Base-by-base conservation (phyloP, 1,139 yeast species). In the Suhomyces coccinellae region DNA sequence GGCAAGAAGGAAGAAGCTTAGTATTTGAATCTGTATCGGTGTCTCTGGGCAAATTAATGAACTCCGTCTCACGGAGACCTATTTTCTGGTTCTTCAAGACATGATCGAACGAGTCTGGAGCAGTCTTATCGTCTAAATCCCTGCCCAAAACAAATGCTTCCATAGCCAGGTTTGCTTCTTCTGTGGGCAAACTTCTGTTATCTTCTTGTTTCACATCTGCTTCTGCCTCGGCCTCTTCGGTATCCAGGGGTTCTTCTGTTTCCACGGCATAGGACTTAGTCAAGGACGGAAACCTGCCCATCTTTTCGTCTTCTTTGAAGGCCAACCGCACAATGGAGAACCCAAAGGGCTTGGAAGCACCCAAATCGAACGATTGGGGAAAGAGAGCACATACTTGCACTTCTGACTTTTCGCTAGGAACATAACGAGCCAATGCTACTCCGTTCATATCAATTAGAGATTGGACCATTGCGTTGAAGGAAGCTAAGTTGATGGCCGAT, bases 251-350 rank as follows among this genome's bases (percentile, higher is more conserved):
- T 26, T 40, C 43, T 4, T 41, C 47, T 7, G 38, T 26, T 11
- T 44, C 49, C 44, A 13, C 46, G 8, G 41, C 46, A 12, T 34
- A 16, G 8, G 44, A 52, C 4, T 68, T 62, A 1, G 71, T 61
- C 39, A 87, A 62, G 17, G 68, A 66, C 0, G 87, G 84, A 53
- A 87, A 85, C 38, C 71, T 71, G 13, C 86, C 82, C 12, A 78
- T 67, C 51, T 85, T 80, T 52, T 82, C 85, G 59, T 91, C 97
- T 54, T 89, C 96, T 29, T 77, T 76, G 62, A 80, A 87, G 1
- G 97, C 96, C n/a, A 90, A 60, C 35, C 83, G 69, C 6, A 67
- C 62, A 52, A 74, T 57, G 3, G 66, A 56, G 45, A 77, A 67
- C 0, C 68, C 61, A 44, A 65, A 65, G 2, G 63, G 57, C 15